Conservation (phyloP, 2,329 filamentous ascomycete genomes). For the Hymenoscyphus linearis region DNA sequence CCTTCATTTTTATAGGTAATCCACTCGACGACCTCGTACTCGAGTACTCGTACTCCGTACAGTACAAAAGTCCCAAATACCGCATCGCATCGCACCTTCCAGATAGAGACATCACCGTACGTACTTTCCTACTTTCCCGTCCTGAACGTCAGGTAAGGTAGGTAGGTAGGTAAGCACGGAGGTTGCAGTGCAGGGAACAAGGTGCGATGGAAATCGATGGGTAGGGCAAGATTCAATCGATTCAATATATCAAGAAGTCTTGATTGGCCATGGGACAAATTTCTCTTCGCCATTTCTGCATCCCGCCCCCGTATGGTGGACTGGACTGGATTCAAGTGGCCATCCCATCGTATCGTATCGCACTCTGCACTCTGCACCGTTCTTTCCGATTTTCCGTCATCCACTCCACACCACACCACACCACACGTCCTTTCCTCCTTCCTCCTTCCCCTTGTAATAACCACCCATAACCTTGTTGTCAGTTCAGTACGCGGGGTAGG, state of each 20-base stretch:
- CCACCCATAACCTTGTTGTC: neutral
- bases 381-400: neutral
- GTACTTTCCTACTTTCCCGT: neutral
- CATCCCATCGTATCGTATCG: neutral
- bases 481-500: neutral
- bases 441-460: neutral
- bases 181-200: neutral
- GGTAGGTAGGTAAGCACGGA: neutral
- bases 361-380: too few species aligned
- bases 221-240: neutral
- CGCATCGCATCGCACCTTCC: neutral
- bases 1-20: too few species aligned
- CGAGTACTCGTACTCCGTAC: too few species aligned
- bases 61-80: too few species aligned
- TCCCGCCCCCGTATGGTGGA: too few species aligned
- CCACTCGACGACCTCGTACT: too few species aligned
- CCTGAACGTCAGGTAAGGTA: too few species aligned
- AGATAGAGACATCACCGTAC: neutral
- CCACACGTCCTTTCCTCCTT: too few species aligned
- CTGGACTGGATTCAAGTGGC: too few species aligned
- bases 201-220: neutral
- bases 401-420: too few species aligned
- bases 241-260: neutral
- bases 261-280: neutral
- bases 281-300: neutral